Evolutionary conservation across 1,284 basidiomycete species (phyloP), one percentile per base, ranked within the genome.

Genomic region (Butyriboletus appendiculatus): DNA sequence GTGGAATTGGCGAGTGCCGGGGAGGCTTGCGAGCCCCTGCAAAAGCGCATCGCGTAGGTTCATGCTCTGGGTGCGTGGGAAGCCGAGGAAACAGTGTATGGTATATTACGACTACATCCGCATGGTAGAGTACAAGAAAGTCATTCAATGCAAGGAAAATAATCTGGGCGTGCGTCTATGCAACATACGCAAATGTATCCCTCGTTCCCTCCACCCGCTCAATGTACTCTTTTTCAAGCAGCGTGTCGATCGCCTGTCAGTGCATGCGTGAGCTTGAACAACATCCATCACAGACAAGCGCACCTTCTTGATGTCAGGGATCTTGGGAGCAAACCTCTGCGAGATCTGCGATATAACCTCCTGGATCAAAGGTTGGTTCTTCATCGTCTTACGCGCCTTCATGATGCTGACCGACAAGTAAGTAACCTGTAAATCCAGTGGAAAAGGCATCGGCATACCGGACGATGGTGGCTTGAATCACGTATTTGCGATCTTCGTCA

Each of bases 321-420:
- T 90, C 77, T 91, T 91, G 16, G 94, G 95, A 40, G 88, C 82
- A 73, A 96, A 96, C 48, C 94, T 84, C 65, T 90, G 82, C 34
- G 90, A 90, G 62, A 98, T 94, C 71, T 95, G 94, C 2, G 86
- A 85, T 57, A 96, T 95, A 58, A 98, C 94, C 69, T 99, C 97
- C 66, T 93, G 90, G 59, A 99, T 95, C 59, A 99, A 77, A 0
- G 86, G 82, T 71, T 96, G 92, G 75, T 98, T 96, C 80, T 96
- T 96, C 88, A 98, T 90, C 57, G 92, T 94, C 85, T 97, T 96
- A 55, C 96, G 85, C 22, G 94, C 94, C 76, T 98, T 98, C 96
- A 98, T 98, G 72, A 98, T 92, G 53, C 94, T 92, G 64, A 6
- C 53, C 47, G 39, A 33, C 48, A 8, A 12, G 42, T 38, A 30